Conservation (phyloP, 768 basidiomycete genomes). For the Tylopilus felleus region DNA sequence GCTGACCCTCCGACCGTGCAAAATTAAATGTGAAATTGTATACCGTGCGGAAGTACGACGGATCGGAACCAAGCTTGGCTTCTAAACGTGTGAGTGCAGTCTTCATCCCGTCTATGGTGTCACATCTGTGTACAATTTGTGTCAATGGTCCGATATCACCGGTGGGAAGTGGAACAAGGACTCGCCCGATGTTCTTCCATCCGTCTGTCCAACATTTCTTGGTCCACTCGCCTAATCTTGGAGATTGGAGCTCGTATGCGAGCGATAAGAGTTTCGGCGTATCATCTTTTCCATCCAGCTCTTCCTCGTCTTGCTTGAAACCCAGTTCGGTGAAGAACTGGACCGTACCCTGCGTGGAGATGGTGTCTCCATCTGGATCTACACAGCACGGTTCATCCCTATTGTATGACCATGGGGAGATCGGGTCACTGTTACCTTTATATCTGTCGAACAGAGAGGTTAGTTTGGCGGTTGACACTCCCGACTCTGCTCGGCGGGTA, state of each 20-base stretch:
- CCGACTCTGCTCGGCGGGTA: conserved; percentile 5
- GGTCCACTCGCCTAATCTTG: conserved; percentile 67
- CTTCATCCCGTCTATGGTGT: conserved; percentile 63
- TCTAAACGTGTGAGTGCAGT: conserved; percentile 51
- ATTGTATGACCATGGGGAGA: neutral
- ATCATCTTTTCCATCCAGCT: conserved; percentile 70
- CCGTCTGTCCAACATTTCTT: conserved; percentile 74
- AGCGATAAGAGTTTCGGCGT: conserved; percentile 72
- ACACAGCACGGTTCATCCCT: conserved; percentile 1
- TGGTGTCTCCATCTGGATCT: conserved; percentile 62
- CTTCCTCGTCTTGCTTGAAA: conserved; percentile 37
- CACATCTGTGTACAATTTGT: conserved; percentile 45
- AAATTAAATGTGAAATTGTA: conserved; percentile 83
- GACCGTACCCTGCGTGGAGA: conserved; percentile 78
- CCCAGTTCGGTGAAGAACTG: conserved; percentile 48
- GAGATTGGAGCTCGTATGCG: conserved; percentile 79
- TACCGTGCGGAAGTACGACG: conserved; percentile 69
- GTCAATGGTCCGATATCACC: conserved; percentile 4
- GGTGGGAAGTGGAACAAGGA: conserved; percentile 4
- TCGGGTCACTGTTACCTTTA: conserved; percentile 45
- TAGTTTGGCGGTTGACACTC: conserved; percentile 53
- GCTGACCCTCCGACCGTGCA: conserved; percentile 69
- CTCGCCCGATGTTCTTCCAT: conserved; percentile 72
- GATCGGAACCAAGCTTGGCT: conserved; percentile 57
- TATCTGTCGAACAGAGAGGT: conserved; percentile 61